Conservation (phyloP, 2,329 filamentous ascomycete genomes). For the Xylaria sp. region DNA sequence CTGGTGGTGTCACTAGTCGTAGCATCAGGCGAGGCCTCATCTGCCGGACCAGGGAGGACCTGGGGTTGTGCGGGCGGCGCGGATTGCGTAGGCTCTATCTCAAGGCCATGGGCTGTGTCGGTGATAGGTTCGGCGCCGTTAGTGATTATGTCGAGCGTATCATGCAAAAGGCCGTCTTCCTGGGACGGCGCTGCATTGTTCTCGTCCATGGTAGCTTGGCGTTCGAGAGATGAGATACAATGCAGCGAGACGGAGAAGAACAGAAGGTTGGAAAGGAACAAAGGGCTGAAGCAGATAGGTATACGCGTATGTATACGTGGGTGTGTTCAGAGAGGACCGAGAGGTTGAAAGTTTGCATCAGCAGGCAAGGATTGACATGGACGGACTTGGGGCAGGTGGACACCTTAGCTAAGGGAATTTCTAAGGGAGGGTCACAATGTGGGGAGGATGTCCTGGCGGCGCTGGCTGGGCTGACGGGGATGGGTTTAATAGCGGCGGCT, state of each 20-base stretch:
- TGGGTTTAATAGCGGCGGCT: neutral
- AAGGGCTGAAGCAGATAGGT: neutral
- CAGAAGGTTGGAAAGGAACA: neutral
- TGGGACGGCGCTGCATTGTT: constrained; percentile 9
- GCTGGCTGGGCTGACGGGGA: no score
- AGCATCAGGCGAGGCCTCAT: constrained; percentile 22
- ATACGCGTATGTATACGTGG: neutral
- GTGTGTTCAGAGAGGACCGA: neutral
- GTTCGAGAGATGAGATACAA: neutral
- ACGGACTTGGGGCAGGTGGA: no score
- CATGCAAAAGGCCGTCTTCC: constrained; percentile 12
- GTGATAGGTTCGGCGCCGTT: constrained; percentile 7
- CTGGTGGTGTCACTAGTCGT: constrained; percentile 36
- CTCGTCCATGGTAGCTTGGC: constrained; percentile 17
- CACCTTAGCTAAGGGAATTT: no score
- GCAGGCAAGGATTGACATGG: constrained; percentile 5
- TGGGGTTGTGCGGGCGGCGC: no score
- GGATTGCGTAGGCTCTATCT: constrained; percentile 13
- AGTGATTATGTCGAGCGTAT: constrained; percentile 7
- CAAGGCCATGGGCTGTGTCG: constrained; percentile 14
- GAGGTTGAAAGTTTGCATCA: constrained; percentile 16
- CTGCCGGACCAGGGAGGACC: constrained; percentile 19
- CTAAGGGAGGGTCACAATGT: no score
- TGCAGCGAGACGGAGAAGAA: neutral
- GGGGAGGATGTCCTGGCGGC: no score